Evolutionary conservation across 2,329 filamentous ascomycete species (phyloP).

Genomic region (Diaporthe destruens): DNA sequence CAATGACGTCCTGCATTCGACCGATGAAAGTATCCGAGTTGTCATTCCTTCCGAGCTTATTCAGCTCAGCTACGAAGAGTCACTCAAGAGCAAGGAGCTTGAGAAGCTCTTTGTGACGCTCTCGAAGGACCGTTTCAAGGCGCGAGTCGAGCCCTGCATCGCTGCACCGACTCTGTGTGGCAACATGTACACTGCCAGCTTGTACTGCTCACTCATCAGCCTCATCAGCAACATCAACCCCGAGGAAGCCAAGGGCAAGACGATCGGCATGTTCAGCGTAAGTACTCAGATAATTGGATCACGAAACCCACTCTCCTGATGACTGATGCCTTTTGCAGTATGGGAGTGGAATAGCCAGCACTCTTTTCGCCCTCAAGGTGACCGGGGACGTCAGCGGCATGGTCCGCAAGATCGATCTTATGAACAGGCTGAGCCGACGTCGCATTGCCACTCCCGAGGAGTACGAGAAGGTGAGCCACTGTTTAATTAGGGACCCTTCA

Average conservation of each 20-base stretch:
- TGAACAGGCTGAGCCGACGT: conserved; percentile 74
- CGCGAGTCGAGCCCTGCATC: conserved; percentile 79
- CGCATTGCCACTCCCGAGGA: conserved; percentile 76
- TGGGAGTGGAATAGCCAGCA: conserved; percentile 25
- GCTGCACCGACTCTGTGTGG: conserved; percentile 82
- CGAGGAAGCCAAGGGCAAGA: conserved; percentile 76
- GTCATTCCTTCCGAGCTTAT: conserved; percentile 82
- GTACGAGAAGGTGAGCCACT: conserved; percentile 76
- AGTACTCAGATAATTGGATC: conserved; percentile 75
- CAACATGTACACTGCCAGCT: conserved; percentile 77
- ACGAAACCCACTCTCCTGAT: neutral
- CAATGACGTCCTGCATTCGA: conserved; percentile 83
- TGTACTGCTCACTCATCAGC: conserved; percentile 82
- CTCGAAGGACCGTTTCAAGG: conserved; percentile 85
- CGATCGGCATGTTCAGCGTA: conserved; percentile 82
- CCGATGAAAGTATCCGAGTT: conserved; percentile 74
- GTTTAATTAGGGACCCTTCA: neutral
- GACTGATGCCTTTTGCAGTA: neutral
- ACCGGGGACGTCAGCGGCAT: conserved; percentile 78
- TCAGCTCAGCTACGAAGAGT: conserved; percentile 83
- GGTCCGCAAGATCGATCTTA: conserved; percentile 75
- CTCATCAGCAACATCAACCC: conserved; percentile 74
- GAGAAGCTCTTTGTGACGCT: conserved; percentile 89
- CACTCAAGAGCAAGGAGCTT: conserved; percentile 82
- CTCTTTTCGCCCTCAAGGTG: conserved; percentile 68